Conservation (phyloP, 805 yeast species). For the Naumovozyma dairenensis region DNA sequence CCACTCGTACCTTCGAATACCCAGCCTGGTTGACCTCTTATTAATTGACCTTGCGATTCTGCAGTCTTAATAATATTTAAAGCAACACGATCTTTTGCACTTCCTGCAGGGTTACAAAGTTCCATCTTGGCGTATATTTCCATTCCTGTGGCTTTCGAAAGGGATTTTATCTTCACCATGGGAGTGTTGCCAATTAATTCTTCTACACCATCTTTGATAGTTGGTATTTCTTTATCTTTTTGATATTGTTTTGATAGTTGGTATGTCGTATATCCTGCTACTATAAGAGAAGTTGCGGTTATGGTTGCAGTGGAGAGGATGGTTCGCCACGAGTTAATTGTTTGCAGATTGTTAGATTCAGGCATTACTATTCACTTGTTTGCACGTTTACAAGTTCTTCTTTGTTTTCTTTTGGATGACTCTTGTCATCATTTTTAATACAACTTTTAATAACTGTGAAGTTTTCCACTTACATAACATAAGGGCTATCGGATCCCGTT, state of each 20-base stretch:
- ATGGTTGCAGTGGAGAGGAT: too few species aligned
- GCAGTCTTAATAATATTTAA: constrained; percentile 66
- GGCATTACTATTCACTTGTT: too few species aligned
- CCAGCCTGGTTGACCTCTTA: constrained; percentile 47
- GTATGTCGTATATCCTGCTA: not conserved
- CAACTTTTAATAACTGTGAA: too few species aligned
- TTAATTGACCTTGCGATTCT: constrained; percentile 47
- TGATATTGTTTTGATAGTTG: not conserved
- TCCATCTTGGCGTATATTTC: constrained; percentile 83
- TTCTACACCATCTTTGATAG: constrained; percentile 43
- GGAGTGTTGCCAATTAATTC: constrained; percentile 90
- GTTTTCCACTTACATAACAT: too few species aligned
- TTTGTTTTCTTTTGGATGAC: too few species aligned
- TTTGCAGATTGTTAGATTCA: too few species aligned
- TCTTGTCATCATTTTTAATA: too few species aligned
- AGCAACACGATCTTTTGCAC: constrained; percentile 93
- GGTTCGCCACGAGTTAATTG: too few species aligned
- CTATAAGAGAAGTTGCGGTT: not conserved
- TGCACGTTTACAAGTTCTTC: too few species aligned
- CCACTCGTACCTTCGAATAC: constrained; percentile 96
- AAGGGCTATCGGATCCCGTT: too few species aligned
- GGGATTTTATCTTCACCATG: constrained; percentile 58
- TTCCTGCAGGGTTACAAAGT: constrained; percentile 82
- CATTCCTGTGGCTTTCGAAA: constrained; percentile 66
- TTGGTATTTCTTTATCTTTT: not conserved